Evolutionary conservation across 2,329 filamentous ascomycete genomes (phyloP), one percentile per base, ranked within the genome.

Genomic region (Paecilomyces sp.): DNA sequence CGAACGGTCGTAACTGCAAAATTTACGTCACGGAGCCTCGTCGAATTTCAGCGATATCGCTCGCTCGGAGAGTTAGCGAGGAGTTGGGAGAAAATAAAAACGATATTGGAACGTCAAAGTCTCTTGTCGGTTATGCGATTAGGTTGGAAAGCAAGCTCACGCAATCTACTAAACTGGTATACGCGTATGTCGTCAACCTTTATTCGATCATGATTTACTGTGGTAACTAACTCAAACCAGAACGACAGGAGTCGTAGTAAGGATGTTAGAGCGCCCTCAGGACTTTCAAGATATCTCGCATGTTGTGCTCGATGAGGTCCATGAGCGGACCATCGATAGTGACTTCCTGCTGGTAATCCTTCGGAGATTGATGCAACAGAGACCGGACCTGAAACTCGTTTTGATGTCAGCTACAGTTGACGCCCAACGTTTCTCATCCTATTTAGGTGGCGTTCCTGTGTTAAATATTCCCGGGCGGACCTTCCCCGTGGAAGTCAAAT

Each of bases 391-490:
- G 57, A 97, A 96, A 75, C 89, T 99, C 22, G 83, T 99, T 41
- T 83, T 99, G 55, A 99, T 99, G 94, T 97, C 93, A 65, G 94
- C 94, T 11, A 99, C 94, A 0, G 91, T 99, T 7, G 91, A 99
- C 73, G 91, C 94, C 0, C 88, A 93, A 61, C 87, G 88, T 15
- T 97, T 99, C 72, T 97, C 94, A 0, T 85, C 85, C 11, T 99
- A 97, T 70, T 83, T 99, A 1, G 87, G 88, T 58, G 86, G 87
- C 3, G 93, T 93, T 0, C 93, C 93, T 0, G 86, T 97, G 50
- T 80, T 99, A 58, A 92, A 89, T 61, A 91, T 99, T 13, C 94
- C 94, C 2, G 94, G 94, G 0, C 86, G 94, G 54, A 97, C 93
- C 0, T 99, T 95, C 69, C 93, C 94, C 0, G 94, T 99, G 1